Percentiles rank a stretch among this genome's conserved stretches.
These are phyloP conservation scores for Misopates orontium DNA, from an alignment of 257 asterid species.

Conservation along the genomic window DNA sequence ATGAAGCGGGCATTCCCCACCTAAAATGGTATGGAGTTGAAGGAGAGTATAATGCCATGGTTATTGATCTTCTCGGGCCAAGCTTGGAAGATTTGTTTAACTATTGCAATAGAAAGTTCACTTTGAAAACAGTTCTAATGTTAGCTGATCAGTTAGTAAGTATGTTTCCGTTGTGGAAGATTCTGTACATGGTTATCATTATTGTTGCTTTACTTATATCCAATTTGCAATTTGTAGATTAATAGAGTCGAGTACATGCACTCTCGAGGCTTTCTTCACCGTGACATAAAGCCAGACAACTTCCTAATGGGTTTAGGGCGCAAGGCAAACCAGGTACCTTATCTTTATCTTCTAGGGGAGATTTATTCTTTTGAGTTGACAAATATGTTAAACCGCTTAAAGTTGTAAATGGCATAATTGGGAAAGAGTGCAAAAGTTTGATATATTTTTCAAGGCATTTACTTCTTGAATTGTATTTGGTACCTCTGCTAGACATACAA, in stretches of 20 bases:
- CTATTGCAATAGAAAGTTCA: constrained; percentile 76
- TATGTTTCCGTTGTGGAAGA: constrained; percentile 24
- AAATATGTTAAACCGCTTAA: neutral
- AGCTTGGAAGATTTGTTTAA: constrained; percentile 85
- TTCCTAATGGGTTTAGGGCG: constrained; percentile 94
- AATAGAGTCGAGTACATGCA: constrained; percentile 82
- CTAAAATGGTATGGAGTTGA: constrained; percentile 90
- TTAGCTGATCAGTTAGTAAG: constrained; percentile 88
- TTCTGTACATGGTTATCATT: constrained; percentile 4
- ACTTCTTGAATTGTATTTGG: neutral
- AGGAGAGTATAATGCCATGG: constrained; percentile 89
- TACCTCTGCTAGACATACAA: too few species aligned
- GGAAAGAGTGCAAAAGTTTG: neutral
- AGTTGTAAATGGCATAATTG: neutral
- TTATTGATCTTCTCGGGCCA: constrained; percentile 87
- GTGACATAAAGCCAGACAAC: constrained; percentile 93
- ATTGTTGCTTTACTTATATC: constrained; percentile 17
- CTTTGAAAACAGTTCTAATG: constrained; percentile 82
- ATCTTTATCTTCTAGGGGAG: neutral
- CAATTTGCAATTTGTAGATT: constrained; percentile 43
- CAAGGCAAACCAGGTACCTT: constrained; percentile 80
- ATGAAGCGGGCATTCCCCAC: constrained; percentile 83
- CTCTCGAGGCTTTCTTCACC: constrained; percentile 90
- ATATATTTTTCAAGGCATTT: too few species aligned
- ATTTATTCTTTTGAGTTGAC: neutral